Evolutionary conservation across 345 rosid genomes (phyloP), one percentile per base, ranked within the genome.

Genomic region (Pelargonium nanum): DNA sequence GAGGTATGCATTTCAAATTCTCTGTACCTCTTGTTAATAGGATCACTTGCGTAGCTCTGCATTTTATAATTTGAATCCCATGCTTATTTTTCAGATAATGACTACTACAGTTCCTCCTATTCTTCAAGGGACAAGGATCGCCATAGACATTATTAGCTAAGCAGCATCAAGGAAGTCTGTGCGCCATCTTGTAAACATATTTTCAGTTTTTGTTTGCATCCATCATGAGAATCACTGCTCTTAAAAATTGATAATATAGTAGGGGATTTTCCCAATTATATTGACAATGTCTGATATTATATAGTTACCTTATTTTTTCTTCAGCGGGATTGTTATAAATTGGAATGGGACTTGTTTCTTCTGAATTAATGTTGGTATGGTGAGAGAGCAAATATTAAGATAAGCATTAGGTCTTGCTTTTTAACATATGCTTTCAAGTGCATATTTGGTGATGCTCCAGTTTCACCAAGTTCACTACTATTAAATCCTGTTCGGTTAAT

Each of bases 61-160:
- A 55, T 1, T 15, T 25, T 22, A 55, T 19, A 20, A 20, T 5
- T 0, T 22, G 57, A 25, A 45, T 1, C 7, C 7, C 19, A 0
- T 62, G 45, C 26, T 32, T 55, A 26, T 4, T 56, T 62, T 61
- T 32, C 81, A 85, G 91, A 86, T 68, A 78, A 77, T 9, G 83
- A 81, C 58, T 81, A 81, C 72, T 71, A 71, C 65, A 61, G 83
- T 56, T 80, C 85, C 21, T 78, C 83, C 0, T 76, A 80, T 67
- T 74, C 85, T 7, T 86, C 85, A 8, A 79, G 86, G 75, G 92
- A 85, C 50, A 85, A 85, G 71, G 89, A 81, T 59, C 78, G 89
- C 19, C 75, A 74, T 55, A 73, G 83, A 53, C 87, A 81, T 69
- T 80, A 78, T 25, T 76, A 40, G 16, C 16, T 2, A 12, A 6